Conservation (phyloP, 2,329 filamentous ascomycete species). For the Leptographium flavum region DNA sequence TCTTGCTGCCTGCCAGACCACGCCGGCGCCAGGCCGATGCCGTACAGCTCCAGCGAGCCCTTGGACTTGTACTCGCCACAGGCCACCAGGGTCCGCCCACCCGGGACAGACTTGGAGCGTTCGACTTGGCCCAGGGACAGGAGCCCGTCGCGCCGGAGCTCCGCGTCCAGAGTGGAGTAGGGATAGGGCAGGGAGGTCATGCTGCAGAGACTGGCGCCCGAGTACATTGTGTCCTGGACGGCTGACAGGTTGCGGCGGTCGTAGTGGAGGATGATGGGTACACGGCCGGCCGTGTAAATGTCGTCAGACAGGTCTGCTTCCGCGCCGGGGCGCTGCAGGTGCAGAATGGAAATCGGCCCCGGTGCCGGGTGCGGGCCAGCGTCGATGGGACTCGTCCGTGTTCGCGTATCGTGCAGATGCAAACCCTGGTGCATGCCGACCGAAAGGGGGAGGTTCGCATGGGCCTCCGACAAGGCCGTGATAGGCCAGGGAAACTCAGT, state of each 20-base stretch:
- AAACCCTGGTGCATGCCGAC: conserved; percentile 72
- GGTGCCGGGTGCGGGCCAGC: conserved; percentile 67
- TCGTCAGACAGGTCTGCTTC: conserved; percentile 48
- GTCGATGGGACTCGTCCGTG: no score
- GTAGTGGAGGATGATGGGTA: conserved; percentile 79
- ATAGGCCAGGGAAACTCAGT: conserved; percentile 70
- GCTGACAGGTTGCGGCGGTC: conserved; percentile 74
- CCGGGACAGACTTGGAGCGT: conserved; percentile 34
- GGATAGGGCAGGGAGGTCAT: conserved; percentile 56
- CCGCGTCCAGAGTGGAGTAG: conserved; percentile 47
- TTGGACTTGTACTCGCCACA: conserved; percentile 87
- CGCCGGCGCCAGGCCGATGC: conserved; percentile 23
- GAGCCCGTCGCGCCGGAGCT: conserved; percentile 39
- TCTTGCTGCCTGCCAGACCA: neutral
- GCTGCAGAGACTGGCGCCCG: conserved; percentile 64
- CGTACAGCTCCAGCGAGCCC: conserved; percentile 80
- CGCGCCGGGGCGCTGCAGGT: conserved; percentile 46
- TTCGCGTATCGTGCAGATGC: conserved; percentile 67
- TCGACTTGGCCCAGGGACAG: conserved; percentile 39
- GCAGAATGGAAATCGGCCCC: conserved; percentile 69
- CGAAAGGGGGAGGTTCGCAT: conserved; percentile 56
- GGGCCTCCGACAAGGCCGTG: conserved; percentile 61
- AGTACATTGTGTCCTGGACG: conserved; percentile 66
- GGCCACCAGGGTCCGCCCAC: conserved; percentile 57
- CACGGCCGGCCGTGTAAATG: conserved; percentile 80